Evolutionary conservation across 73 alveolate species (phyloP), one percentile per base, ranked within the genome.

Genomic region (Paramecium sexaurelia): DNA sequence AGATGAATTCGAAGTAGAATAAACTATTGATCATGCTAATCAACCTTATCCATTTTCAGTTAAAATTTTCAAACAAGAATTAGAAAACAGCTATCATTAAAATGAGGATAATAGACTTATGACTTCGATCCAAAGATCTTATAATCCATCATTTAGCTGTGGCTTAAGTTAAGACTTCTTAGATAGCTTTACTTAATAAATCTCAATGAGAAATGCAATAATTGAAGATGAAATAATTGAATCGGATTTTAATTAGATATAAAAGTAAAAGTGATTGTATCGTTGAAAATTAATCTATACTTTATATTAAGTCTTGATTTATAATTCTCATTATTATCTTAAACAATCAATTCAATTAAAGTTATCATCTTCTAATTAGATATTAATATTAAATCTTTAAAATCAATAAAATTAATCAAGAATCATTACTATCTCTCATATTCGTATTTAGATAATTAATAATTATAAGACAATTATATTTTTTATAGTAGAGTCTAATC

Each of bases 1-100:
- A n/a, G 90, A 78, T 45, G 90, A 78, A 19, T 78, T 78, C 24
- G 90, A 78, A 40, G 73, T 78, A 1, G 90, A 78, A 78, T 17
- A 17, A 19, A 24, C 90, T 2, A 24, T 24, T 7, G 90, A 78
- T 41, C 32, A 36, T 39, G 73, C 73, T 9, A 41, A 78, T 41
- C 5, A 39, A 26, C 90, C 90, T 8, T 78, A 78, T 78, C 55
- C 40, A 20, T 78, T 78, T 71, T 40, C 51, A 45, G 39, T n/a
- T 19, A 78, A 78, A 41, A 78, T 20, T 10, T 29, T 13, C 2
- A 78, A 39, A 41, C 10, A 7, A 36, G 71, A 43, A 22, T 13
- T 78, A 78, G 83, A 61, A 61, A 61, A 61, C 26, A 61, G 83
- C 26, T 61, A 61, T 61, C 83, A 61, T 61, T 61, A 61, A 61